Evolutionary conservation across 2,329 filamentous ascomycete genomes (phyloP).

Genomic region (Pyricularia sp.): DNA sequence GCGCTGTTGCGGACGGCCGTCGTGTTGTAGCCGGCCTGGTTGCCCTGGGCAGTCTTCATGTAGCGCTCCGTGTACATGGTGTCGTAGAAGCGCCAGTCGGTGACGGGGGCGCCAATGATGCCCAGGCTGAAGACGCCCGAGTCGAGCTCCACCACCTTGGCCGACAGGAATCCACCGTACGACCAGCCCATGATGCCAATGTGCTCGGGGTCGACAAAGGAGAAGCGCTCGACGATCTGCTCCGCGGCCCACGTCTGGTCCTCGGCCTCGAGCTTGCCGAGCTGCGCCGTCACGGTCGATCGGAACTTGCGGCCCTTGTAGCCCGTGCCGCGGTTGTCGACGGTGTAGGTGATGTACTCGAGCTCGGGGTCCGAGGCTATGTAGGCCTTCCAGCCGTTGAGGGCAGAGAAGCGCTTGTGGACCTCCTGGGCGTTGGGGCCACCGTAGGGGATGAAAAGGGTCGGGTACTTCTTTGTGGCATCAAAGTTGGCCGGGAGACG

Average conservation of each 20-base stretch:
- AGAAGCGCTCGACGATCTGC: slow-evolving; percentile 59
- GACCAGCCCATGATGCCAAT: slow-evolving; percentile 99
- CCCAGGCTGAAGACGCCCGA: slow-evolving; percentile 86
- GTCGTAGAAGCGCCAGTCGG: slow-evolving; percentile 94
- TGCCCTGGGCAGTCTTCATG: slow-evolving; percentile 88
- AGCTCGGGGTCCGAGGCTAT: slow-evolving; percentile 56
- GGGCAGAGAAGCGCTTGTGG: slow-evolving; percentile 54
- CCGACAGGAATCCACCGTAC: slow-evolving; percentile 86
- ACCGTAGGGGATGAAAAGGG: slow-evolving; percentile 89
- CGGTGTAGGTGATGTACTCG: slow-evolving; percentile 87
- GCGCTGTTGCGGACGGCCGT: slow-evolving; percentile 58
- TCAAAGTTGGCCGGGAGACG: slow-evolving; percentile 83
- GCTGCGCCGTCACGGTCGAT: slow-evolving; percentile 66
- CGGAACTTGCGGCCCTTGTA: slow-evolving; percentile 76
- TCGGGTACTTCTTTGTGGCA: slow-evolving; percentile 72
- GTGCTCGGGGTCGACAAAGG: slow-evolving; percentile 71
- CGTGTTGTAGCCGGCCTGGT: slow-evolving; percentile 61
- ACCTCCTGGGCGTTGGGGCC: slow-evolving; percentile 93
- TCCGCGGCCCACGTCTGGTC: slow-evolving; percentile 89
- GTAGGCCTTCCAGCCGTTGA: slow-evolving; percentile 78
- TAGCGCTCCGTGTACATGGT: slow-evolving; percentile 91
- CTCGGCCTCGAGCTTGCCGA: slow-evolving; percentile 72
- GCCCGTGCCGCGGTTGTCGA: slow-evolving; percentile 87
- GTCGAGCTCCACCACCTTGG: slow-evolving; percentile 89
- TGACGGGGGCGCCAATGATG: slow-evolving; percentile 95